Percentiles rank a stretch among this genome's conserved stretches.
These are phyloP conservation scores for Entamoeba histolytica DNA, from an alignment of 208 protist species.

Conservation along the genomic window DNA sequence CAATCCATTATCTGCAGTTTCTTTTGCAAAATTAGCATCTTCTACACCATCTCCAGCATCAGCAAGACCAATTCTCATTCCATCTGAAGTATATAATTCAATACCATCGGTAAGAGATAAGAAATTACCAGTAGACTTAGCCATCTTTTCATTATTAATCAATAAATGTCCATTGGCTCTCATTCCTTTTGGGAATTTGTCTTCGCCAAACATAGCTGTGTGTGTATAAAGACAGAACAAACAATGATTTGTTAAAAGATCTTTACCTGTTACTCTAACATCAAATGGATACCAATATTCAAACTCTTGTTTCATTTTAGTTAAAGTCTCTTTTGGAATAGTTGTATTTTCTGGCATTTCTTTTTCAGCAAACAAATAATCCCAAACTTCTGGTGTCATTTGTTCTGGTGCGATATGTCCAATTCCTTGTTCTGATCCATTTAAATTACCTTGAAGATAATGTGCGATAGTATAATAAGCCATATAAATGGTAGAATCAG, in stretches of 20 bases:
- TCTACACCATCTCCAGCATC: slow-evolving; percentile 81
- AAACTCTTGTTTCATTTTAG: slow-evolving; percentile 73
- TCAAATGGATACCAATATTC: slow-evolving; percentile 90
- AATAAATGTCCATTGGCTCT: slow-evolving; percentile 94
- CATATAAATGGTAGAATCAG: slow-evolving; percentile 99
- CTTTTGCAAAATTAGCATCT: slow-evolving; percentile 86
- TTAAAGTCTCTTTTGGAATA: slow-evolving; percentile 44
- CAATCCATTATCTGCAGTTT: slow-evolving; percentile 70
- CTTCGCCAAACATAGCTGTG: slow-evolving; percentile 74
- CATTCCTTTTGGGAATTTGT: slow-evolving; percentile 60
- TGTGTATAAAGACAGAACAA: slow-evolving; percentile 99
- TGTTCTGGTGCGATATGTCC: slow-evolving; percentile 63
- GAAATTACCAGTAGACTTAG: slow-evolving; percentile 97
- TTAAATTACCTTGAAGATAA: slow-evolving; percentile 60
- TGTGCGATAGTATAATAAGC: slow-evolving; percentile 97
- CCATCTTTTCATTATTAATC: slow-evolving; percentile 96
- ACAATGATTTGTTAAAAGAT: slow-evolving; percentile 97
- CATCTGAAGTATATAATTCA: slow-evolving; percentile 54
- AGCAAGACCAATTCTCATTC: slow-evolving; percentile 52
- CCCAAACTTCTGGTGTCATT: slow-evolving; percentile 51
- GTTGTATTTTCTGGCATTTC: slow-evolving; percentile 19
- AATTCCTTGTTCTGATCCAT: slow-evolving; percentile 40
- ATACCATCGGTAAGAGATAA: slow-evolving; percentile 53
- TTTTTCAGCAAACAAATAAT: slow-evolving; percentile 10
- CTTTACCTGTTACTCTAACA: slow-evolving; percentile 89